Base-by-base conservation (phyloP, 352 stramenopile genomes). In the Globisporangium paroecandrum region DNA sequence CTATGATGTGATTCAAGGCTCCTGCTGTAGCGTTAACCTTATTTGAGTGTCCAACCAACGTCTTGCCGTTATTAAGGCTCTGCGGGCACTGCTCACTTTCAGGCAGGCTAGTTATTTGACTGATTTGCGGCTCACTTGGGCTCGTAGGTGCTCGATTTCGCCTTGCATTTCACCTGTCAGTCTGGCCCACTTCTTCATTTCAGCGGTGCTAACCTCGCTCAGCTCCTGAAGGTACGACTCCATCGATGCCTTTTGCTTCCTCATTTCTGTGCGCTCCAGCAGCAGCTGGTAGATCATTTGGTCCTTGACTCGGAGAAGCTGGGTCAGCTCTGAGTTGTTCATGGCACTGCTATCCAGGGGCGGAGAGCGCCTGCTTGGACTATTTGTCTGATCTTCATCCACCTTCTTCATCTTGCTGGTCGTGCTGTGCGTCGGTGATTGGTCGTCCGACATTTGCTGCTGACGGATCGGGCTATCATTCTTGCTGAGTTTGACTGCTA, bases 261-360 rank as follows among this genome's bases (percentile, higher is more conserved):
- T 77, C 71, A 92, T 70, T 8, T 72, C 60, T 5, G 78, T 77
- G 5, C 85, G 80, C 55, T 95, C 83, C 57, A 90, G 85, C 10
- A 94, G 66, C 20, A 95, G 63, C 58, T 91, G 76, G 67, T 88
- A 94, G 46, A 94, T 93, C 78, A 93, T 90, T 72, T 95, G 77
- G 65, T 95, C 87, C 63, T 94, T 95, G 29, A 94, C 76, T 8
- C 74, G 74, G 25, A 95, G 62, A 12, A 85, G 67, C 41, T 70
- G 74, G 25, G 82, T 71, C 20, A 77, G 60, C 32, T 88, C 73
- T 15, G 18, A 25, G 34, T n/a, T 38, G 20, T 15, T 64, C n/a
- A 10, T 53, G 6, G 4, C 57, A 24, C 12, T 25, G 18, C 12
- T 18, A 20, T 22, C 20, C 8, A 15, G 55, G 32, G 32, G 5